Percentiles rank a stretch among this genome's conserved stretches.
Evolutionary conservation across 2,329 filamentous ascomycete species (phyloP).

Genomic region (Colletotrichum chlorophyti): DNA sequence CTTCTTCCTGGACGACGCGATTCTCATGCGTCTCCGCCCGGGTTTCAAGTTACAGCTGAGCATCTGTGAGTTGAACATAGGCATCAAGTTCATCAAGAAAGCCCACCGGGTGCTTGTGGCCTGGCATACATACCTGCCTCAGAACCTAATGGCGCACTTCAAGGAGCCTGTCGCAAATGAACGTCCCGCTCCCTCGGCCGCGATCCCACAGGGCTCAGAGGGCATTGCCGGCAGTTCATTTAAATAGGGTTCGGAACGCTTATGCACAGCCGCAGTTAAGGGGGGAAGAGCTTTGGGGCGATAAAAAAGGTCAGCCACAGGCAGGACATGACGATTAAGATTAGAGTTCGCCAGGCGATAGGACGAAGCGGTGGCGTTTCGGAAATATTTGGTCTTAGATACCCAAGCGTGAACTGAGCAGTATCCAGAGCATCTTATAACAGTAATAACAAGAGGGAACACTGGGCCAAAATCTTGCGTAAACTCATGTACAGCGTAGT

Average conservation of each 20-base stretch:
- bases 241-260: too few species aligned
- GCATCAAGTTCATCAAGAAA: constrained; percentile 69
- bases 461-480: not conserved
- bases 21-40: constrained; percentile 58
- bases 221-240: too few species aligned
- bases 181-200: constrained; percentile 53
- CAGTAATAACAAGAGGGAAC: not conserved
- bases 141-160: constrained; percentile 73
- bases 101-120: constrained; percentile 62
- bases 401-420: not conserved
- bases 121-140: constrained; percentile 70
- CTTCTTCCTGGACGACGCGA: constrained; percentile 73
- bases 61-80: constrained; percentile 66
- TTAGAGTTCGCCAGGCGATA: not conserved
- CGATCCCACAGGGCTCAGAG: constrained; percentile 27
- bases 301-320: not conserved
- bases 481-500: constrained; percentile 16
- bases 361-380: not conserved
- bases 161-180: constrained; percentile 59
- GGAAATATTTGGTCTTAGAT: not conserved
- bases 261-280: too few species aligned
- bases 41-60: constrained; percentile 69
- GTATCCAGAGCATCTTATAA: not conserved
- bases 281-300: not conserved
- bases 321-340: too few species aligned